These are phyloP conservation scores for Solanum chilense DNA, from an alignment of 257 asterid genomes.

Conservation along the genomic window DNA sequence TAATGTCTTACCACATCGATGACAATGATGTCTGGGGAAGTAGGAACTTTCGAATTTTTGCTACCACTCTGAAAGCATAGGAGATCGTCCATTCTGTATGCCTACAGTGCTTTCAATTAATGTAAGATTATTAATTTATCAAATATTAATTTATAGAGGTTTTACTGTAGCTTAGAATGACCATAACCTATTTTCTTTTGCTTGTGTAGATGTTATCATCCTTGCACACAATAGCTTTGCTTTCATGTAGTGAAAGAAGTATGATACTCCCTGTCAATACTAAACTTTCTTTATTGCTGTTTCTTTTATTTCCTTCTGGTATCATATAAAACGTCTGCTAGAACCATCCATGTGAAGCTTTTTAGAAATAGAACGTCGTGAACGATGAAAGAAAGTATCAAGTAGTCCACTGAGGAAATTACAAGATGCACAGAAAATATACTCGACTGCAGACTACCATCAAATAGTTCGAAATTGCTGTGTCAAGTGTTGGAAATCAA, in stretches of 20 bases:
- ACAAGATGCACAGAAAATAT: not conserved
- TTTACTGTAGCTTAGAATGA: not conserved
- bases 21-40: slow-evolving; percentile 50
- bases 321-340: not conserved
- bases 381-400: not conserved
- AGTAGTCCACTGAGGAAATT: not conserved
- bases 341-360: not conserved
- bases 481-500: not conserved
- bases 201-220: not conserved
- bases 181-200: not conserved
- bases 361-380: not conserved
- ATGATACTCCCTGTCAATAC: not conserved
- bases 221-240: not conserved
- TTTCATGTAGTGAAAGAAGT: not conserved
- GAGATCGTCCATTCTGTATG: not conserved
- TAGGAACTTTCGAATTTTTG: slow-evolving; percentile 47
- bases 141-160: too few relatives aligned
- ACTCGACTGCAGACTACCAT: not conserved
- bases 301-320: not conserved
- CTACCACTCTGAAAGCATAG: slow-evolving; percentile 23
- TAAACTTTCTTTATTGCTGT: not conserved
- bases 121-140: too few relatives aligned
- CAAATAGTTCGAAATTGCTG: not conserved
- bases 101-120: not conserved
- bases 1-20: slow-evolving; percentile 45